phyloP scores from a whole-genome alignment of 495 filamentous ascomycete species.

The Neurospora sp. region DNA sequence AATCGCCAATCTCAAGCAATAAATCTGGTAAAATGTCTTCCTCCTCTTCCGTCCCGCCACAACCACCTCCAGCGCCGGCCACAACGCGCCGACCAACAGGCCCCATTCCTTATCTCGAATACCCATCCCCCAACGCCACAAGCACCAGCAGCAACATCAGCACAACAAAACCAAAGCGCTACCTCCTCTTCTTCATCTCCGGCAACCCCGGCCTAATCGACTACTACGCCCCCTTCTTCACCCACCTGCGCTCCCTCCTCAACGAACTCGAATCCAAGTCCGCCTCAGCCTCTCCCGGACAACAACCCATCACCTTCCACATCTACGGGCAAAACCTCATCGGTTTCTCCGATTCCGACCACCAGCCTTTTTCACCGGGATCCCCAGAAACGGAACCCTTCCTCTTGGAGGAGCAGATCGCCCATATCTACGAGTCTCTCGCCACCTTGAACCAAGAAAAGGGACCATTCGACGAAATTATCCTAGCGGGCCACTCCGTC shows the following conservation, averaged over 20 bases:
- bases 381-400: constrained; percentile 23
- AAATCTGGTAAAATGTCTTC: neutral
- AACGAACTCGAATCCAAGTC: constrained; percentile 13
- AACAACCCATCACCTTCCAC: constrained; percentile 24
- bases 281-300: neutral
- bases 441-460: neutral
- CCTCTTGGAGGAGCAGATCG: constrained; percentile 55
- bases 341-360: constrained; percentile 54
- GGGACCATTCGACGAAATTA: constrained; percentile 39
- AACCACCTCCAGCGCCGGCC: neutral
- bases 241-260: constrained; percentile 28
- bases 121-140: constrained; percentile 3
- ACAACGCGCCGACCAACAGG: neutral
- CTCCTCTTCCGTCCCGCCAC: neutral
- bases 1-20: neutral
- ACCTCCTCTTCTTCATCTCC: constrained; percentile 55
- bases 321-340: constrained; percentile 63
- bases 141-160: neutral
- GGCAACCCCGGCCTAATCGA: constrained; percentile 80
- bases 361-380: constrained; percentile 25
- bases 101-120: constrained; percentile 4
- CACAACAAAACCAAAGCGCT: neutral
- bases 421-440: constrained; percentile 29
- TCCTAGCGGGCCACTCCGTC: constrained; percentile 78
- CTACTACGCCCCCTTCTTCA: constrained; percentile 68